Evolutionary conservation across 768 basidiomycete species (phyloP), one percentile per base, ranked within the genome.

Genomic region (Auricularia sp.): DNA sequence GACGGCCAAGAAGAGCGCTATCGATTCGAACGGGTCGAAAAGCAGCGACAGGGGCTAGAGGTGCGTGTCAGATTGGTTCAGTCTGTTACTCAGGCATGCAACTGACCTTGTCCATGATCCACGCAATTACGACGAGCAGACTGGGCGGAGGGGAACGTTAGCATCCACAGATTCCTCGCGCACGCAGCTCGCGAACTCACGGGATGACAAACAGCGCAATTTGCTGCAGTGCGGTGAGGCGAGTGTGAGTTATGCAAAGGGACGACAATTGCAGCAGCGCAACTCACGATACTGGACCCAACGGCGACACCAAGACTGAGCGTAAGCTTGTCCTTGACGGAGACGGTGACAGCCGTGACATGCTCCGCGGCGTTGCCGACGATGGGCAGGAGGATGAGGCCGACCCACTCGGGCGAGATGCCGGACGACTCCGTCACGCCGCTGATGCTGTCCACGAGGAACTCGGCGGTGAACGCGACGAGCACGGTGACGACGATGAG

Each of bases 321-420:
- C 56, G 90, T 90, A 24, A 97, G 77, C 73, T 95, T 93, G 74
- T 88, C 85, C 75, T 95, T 95, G 65, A 92, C 88, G 0, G 94
- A 91, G 6, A 94, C 94, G 1, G 89, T 88, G 34, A 97, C 92
- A 14, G 94, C 94, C 2, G 93, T 97, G 45, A 87, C 88, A 71
- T 95, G 94, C 71, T 97, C 94, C 64, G 90, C 92, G 5, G 92
- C 89, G 71, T 93, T 94, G 21, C 92, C 92, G 14, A 94, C 94
- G 44, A 97, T 93, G 5, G 96, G 96, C 7, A 98, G 81, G 14
- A 98, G 78, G 69, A 98, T 92, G 42, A 97, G 75, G 13, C 91
- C 94, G 66, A 97, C 87, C 71, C 94, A 98, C 73, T 90, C 90
- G 66, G 84, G 82, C 65, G 78, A 83, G 64, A 98, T 88, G 6